These are phyloP conservation scores for Hypoxylon sp. DNA, from an alignment of 2,329 filamentous ascomycete species.

Conservation along the genomic window DNA sequence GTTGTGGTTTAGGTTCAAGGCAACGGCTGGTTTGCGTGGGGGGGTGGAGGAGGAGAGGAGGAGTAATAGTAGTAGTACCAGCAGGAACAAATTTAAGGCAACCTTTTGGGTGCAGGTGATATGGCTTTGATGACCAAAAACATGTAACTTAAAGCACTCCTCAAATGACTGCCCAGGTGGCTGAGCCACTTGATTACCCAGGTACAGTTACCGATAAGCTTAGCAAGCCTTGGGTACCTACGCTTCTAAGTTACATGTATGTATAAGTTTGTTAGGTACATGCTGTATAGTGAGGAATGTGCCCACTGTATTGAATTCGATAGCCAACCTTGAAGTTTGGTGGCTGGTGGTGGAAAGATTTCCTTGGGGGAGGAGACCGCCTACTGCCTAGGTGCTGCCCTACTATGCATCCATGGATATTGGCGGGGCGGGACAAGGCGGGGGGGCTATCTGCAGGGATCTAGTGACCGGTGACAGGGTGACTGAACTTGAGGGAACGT, in stretches of 20 bases:
- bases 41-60: conserved; percentile 13
- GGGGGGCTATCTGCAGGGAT: conserved; percentile 27
- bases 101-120: conserved; percentile 37
- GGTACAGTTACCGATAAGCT: conserved; percentile 32
- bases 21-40: conserved; percentile 29
- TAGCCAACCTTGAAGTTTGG: too few species aligned
- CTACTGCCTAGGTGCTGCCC: conserved; percentile 21
- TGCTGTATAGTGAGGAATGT: background rate
- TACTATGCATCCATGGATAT: conserved; percentile 1
- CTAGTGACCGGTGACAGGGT: conserved; percentile 30
- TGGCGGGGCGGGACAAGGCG: conserved; percentile 27
- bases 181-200: conserved; percentile 24
- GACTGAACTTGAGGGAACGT: conserved; percentile 42
- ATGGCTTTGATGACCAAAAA: conserved; percentile 40
- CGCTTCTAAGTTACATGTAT: background rate
- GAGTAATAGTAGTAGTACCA: background rate
- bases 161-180: conserved; percentile 33
- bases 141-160: background rate
- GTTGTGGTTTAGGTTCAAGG: conserved; percentile 37
- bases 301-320: conserved; percentile 6
- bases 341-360: background rate
- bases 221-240: conserved; percentile 14
- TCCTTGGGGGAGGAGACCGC: background rate
- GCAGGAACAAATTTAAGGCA: conserved; percentile 22
- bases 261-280: too few species aligned